Evolutionary conservation across 2,329 filamentous ascomycete genomes (phyloP).

Genomic region (Capronia americana): DNA sequence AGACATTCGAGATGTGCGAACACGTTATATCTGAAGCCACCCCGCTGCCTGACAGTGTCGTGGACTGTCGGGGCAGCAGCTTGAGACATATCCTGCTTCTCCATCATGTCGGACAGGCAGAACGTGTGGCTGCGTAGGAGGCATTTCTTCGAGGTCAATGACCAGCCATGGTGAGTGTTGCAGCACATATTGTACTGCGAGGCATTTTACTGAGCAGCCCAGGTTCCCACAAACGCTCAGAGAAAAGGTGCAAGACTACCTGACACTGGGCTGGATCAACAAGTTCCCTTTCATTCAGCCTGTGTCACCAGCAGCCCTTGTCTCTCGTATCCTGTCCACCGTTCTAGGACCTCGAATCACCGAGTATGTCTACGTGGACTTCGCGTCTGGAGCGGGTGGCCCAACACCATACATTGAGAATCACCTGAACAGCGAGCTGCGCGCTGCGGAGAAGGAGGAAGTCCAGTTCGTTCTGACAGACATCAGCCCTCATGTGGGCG

Average conservation of each 20-base stretch:
- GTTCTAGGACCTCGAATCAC: slow-evolving; percentile 57
- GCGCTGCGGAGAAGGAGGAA: slow-evolving; percentile 28
- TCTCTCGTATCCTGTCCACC: slow-evolving; percentile 62
- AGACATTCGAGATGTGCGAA: not conserved
- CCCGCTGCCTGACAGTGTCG: not conserved
- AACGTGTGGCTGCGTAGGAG: slow-evolving; percentile 31
- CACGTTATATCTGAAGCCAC: slow-evolving; percentile 3
- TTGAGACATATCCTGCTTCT: slow-evolving; percentile 4
- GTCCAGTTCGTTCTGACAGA: slow-evolving; percentile 70
- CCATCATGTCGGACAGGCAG: slow-evolving; percentile 3
- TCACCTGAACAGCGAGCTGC: slow-evolving; percentile 58
- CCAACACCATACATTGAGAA: slow-evolving; percentile 70
- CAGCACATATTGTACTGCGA: slow-evolving; percentile 15
- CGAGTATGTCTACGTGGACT: slow-evolving; percentile 72
- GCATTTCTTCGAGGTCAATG: slow-evolving; percentile 71
- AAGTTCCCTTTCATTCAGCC: slow-evolving; percentile 64
- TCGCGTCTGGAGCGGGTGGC: slow-evolving; percentile 76
- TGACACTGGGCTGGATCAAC: slow-evolving; percentile 69
- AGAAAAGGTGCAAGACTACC: slow-evolving; percentile 64
- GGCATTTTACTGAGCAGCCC: slow-evolving; percentile 16
- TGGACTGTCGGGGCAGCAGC: slow-evolving; percentile 5
- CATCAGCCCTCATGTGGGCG: slow-evolving; percentile 66
- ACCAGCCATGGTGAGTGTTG: slow-evolving; percentile 65
- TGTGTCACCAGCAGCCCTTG: slow-evolving; percentile 64
- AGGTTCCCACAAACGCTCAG: slow-evolving; percentile 71